Base-by-base conservation (phyloP, 2,329 filamentous ascomycete species). In the Colletotrichum truncatum region DNA sequence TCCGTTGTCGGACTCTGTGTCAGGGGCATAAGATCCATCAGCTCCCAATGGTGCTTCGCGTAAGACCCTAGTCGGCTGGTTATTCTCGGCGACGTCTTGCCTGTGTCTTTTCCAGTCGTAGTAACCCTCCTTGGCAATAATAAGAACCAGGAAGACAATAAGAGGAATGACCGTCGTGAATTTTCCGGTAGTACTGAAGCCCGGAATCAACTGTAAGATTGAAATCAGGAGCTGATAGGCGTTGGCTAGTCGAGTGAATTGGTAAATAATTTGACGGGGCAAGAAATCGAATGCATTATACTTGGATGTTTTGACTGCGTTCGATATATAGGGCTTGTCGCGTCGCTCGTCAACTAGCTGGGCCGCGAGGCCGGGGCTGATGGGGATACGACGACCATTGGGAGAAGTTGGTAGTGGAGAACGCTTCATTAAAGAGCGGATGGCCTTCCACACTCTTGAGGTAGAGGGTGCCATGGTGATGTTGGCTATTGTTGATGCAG, bases 181-280 rank as follows among this genome's bases (percentile, higher is more conserved):
- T 45, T 76, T 90, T 75, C 91, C 91, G 8, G 91, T 93, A 3
- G 91, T 94, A 76, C 90, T 93, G 56, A 93, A 81, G 18, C 89
- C 90, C 11, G 91, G 91, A 73, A 94, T 75, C 79, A 92, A 93
- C 78, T 97, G 93, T 54, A 94, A 84, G 67, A 97, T 90, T 38
- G 93, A 92, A 69, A 97, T 89, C 70, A 91, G 89, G 60, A 97
- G 84, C 76, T 97, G 97, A 77, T 97, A 88, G 73, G 97, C 95
- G 77, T 97, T 97, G 70, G 91, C 92, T 43, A 97, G 80, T 67
- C 94, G 92, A 7, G 92, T 92, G 74, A 96, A 96, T 73, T 97
- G 93, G 57, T 93, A 94, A 65, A 94, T 85, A 11, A 97, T 76
- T 74, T 97, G 93, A 67, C 93, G 92, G 3, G 93, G 93, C 14